These are phyloP conservation scores for Mycena rebaudengoi DNA, from an alignment of 768 basidiomycete genomes.

Conservation along the genomic window DNA sequence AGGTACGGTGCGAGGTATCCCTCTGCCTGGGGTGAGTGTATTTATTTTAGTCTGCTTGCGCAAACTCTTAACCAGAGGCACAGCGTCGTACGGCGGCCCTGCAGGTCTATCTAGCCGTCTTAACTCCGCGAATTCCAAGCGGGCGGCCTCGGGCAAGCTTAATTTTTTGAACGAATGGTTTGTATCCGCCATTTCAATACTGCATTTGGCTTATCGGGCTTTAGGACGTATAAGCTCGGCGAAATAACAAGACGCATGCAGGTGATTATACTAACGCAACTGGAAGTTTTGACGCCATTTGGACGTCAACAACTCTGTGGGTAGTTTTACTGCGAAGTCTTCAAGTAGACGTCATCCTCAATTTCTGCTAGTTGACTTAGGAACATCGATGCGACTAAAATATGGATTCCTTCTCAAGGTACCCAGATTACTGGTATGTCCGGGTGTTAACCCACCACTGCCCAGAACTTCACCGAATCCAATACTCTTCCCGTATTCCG, in stretches of 20 bases:
- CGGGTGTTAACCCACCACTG: conserved; percentile 8
- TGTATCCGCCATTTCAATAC: conserved; percentile 28
- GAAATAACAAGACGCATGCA: conserved; percentile 41
- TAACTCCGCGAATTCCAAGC: conserved; percentile 59
- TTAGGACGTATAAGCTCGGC: conserved; percentile 89
- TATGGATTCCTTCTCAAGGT: conserved; percentile 82
- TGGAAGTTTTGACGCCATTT: conserved; percentile 84
- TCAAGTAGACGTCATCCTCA: background rate
- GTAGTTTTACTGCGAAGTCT: conserved; percentile 32
- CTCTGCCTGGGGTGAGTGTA: conserved; percentile 65
- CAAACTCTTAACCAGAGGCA: background rate
- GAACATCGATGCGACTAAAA: conserved; percentile 76
- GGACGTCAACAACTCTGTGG: conserved; percentile 86
- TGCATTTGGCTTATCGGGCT: background rate
- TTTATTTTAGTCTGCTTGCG: background rate
- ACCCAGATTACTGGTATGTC: background rate
- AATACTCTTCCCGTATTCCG: conserved; percentile 80
- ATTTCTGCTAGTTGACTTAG: conserved; percentile 67
- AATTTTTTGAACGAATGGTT: conserved; percentile 87
- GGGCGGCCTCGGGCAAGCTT: conserved; percentile 73
- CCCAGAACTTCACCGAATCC: conserved; percentile 64
- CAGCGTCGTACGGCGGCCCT: conserved; percentile 71
- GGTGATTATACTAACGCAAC: conserved; percentile 22
- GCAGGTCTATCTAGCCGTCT: conserved; percentile 64
- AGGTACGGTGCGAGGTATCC: conserved; percentile 84